These are phyloP conservation scores for Pichia phayaonensis DNA, from an alignment of 805 yeast genomes.

Conservation along the genomic window DNA sequence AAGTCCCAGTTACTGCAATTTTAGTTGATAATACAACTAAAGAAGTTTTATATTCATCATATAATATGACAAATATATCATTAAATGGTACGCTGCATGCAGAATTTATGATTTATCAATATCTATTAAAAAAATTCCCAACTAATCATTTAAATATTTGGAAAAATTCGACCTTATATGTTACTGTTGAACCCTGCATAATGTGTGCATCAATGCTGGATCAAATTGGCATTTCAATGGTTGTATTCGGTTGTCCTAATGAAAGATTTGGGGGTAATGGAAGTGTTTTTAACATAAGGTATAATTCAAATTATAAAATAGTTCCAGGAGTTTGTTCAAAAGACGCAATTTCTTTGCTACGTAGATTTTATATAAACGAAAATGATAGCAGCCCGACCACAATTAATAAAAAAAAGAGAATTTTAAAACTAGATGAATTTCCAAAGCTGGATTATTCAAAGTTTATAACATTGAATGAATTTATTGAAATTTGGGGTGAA, in stretches of 20 bases:
- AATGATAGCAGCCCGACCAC: constrained; percentile 83
- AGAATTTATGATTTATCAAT: constrained; percentile 74
- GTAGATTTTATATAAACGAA: constrained; percentile 80
- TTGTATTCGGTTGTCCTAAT: constrained; percentile 88
- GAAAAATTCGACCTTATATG: constrained; percentile 62
- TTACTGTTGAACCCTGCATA: constrained; percentile 95
- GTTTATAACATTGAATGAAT: constrained; percentile 46
- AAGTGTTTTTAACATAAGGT: constrained; percentile 48
- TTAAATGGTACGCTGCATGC: constrained; percentile 89
- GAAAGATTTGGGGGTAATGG: constrained; percentile 98
- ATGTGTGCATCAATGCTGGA: constrained; percentile 94
- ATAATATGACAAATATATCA: constrained; percentile 80
- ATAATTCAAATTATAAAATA: constrained; percentile 29
- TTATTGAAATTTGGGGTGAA: constrained; percentile 42
- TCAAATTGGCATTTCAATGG: constrained; percentile 66
- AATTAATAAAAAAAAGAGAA: constrained; percentile 62
- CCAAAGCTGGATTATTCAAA: constrained; percentile 52
- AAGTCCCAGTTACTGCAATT: constrained; percentile 82
- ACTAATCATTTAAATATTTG: constrained; percentile 31
- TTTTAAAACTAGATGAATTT: constrained; percentile 45
- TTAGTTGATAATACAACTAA: constrained; percentile 38
- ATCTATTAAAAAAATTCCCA: constrained; percentile 33
- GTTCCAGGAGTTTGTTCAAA: constrained; percentile 73
- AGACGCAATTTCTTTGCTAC: constrained; percentile 74
- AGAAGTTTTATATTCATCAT: constrained; percentile 62